Percentiles rank a stretch among this genome's conserved stretches.
phyloP scores from a whole-genome alignment of 1,284 basidiomycete species.

The Melampsora occidentalis region DNA sequence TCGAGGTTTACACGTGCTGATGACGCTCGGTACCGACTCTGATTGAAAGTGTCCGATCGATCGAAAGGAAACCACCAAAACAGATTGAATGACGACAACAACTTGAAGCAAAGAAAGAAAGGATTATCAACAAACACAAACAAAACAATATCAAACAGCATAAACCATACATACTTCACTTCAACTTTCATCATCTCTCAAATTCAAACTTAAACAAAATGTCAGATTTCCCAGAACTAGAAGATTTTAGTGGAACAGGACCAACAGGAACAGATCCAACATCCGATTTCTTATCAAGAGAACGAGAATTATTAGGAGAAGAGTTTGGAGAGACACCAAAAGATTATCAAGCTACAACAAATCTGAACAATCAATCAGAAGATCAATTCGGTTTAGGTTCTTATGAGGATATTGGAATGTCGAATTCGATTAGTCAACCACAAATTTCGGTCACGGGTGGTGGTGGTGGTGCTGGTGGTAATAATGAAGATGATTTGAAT shows the following conservation, averaged over 20 bases:
- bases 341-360: slow-evolving; percentile 45
- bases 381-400: slow-evolving; percentile 49
- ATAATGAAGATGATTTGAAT: slow-evolving; percentile 5
- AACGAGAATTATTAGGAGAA: slow-evolving; percentile 50
- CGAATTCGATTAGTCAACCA: slow-evolving; percentile 4
- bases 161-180: too few species aligned
- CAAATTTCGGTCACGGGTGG: slow-evolving; percentile 17
- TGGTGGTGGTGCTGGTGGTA: background rate
- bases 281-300: slow-evolving; percentile 46
- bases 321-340: slow-evolving; percentile 46
- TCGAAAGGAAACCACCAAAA: too few species aligned
- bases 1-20: too few species aligned
- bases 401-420: slow-evolving; percentile 48
- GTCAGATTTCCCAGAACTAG: slow-evolving; percentile 40
- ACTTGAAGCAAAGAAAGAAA: too few species aligned
- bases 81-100: too few species aligned
- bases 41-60: too few species aligned
- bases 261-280: slow-evolving; percentile 30
- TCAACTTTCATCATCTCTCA: too few species aligned
- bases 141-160: too few species aligned
- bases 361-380: slow-evolving; percentile 50
- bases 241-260: slow-evolving; percentile 20
- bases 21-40: too few species aligned
- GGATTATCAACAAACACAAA: too few species aligned
- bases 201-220: slow-evolving; percentile 6